Base-by-base conservation (phyloP, 1,139 yeast genomes). In the Yamadazyma blattariae region DNA sequence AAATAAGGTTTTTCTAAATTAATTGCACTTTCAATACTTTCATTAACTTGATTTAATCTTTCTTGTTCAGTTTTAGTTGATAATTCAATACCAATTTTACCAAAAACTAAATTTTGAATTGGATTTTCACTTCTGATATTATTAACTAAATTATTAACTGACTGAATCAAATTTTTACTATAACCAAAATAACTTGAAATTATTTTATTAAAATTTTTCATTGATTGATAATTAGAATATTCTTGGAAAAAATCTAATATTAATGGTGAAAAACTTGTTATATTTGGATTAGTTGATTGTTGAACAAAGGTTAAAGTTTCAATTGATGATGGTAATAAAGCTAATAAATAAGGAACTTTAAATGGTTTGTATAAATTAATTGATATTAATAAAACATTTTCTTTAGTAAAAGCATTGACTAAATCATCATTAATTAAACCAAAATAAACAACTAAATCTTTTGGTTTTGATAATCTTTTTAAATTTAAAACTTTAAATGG, bases 1-100 rank as follows among this genome's bases (percentile, higher is more conserved):
- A 82, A 61, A 62, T 90, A 90, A 16, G 94, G 89, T 37, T 79
- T 77, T 59, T 90, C 97, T 39, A 85, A 70, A 22, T 68, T 62
- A 47, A 59, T 57, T 21, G 74, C 82, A 25, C 67, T 71, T 17
- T 59, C 60, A 30, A 67, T 63, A 17, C 79, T 77, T 29, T 50
- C 47, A 10, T 45, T 32, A 27, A 52, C 48, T 13, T 57, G 55
- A 36, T 57, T 44, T 37, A 55, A 26, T 50, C 52, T 51, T 34
- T 53, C 44, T 34, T 56, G 54, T 27, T 59, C 54, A 11, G 57
- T 45, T 37, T 57, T 59, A 29, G 67, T 58, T n/a, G 64, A 39
- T 31, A 61, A 46, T 37, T 56, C 61, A 20, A 59, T 47, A 34
- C 50, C 47, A 8, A 35, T 35, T 37, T 64, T 67, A 39, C 95